These are phyloP conservation scores for Fraxinus pennsylvanica DNA, from an alignment of 257 asterid genomes.

Conservation along the genomic window DNA sequence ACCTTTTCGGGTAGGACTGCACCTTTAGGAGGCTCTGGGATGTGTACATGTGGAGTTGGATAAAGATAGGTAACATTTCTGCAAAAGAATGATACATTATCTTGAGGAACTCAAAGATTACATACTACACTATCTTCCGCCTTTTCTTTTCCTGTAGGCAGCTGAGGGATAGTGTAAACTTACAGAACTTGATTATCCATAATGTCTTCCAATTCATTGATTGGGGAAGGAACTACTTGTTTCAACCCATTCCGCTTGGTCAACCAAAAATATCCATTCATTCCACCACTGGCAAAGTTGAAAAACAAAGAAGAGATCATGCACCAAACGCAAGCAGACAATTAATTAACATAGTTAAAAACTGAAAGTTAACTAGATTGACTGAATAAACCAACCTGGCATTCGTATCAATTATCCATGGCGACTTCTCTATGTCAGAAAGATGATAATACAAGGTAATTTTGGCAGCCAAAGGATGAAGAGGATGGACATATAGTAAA, in stretches of 20 bases:
- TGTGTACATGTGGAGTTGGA: slow-evolving; percentile 75
- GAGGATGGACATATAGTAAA: slow-evolving; percentile 75
- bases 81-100: slow-evolving; percentile 27
- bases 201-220: slow-evolving; percentile 57
- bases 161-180: slow-evolving; percentile 36
- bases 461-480: slow-evolving; percentile 66
- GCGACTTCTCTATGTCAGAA: slow-evolving; percentile 38
- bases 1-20: slow-evolving; percentile 74
- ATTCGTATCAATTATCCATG: slow-evolving; percentile 57
- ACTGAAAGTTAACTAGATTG: slow-evolving; percentile 1
- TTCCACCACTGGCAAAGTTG: slow-evolving; percentile 68
- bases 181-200: slow-evolving; percentile 64
- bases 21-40: slow-evolving; percentile 73
- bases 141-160: slow-evolving; percentile 5
- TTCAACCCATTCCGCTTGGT: slow-evolving; percentile 63
- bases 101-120: slow-evolving; percentile 1
- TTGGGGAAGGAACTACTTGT: slow-evolving; percentile 57
- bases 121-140: slow-evolving; percentile 18
- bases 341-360: slow-evolving; percentile 2
- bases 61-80: slow-evolving; percentile 84
- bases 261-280: slow-evolving; percentile 88
- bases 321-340: slow-evolving; percentile 10
- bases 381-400: slow-evolving; percentile 58
- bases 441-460: slow-evolving; percentile 57
- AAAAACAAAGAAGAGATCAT: slow-evolving; percentile 24